Percentiles rank a stretch among this genome's conserved stretches.
Conservation (phyloP, 805 yeast species). For the Candida sphagnicola region DNA sequence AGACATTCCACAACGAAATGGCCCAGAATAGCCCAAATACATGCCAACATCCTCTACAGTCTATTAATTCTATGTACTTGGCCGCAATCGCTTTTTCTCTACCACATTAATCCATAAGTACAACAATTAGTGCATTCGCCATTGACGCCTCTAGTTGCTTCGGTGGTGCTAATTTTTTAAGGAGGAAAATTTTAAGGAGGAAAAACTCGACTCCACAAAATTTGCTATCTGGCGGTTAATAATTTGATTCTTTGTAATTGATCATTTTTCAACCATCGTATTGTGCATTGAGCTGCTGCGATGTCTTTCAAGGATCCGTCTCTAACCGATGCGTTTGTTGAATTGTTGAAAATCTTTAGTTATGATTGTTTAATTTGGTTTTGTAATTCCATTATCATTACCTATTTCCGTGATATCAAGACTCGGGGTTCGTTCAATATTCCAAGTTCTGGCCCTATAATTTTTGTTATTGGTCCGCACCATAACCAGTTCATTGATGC, state of each 20-base stretch:
- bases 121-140: too few species aligned
- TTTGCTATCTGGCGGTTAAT: not conserved
- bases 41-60: too few species aligned
- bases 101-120: too few species aligned
- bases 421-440: conserved; percentile 35
- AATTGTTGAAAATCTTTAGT: conserved; percentile 4
- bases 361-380: conserved; percentile 31
- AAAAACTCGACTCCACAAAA: not conserved
- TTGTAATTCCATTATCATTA: conserved; percentile 31
- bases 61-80: too few species aligned
- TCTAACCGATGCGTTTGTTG: conserved; percentile 1
- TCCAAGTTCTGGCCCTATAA: conserved; percentile 33
- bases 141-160: too few species aligned
- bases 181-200: too few species aligned
- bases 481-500: conserved; percentile 42
- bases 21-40: too few species aligned
- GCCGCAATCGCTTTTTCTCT: too few species aligned
- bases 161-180: too few species aligned
- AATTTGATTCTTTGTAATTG: not conserved
- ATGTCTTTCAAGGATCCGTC: conserved; percentile 2
- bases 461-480: conserved; percentile 42
- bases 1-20: too few species aligned
- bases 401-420: conserved; percentile 39
- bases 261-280: not conserved
- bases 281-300: not conserved